Evolutionary conservation across 805 yeast genomes (phyloP).

Genomic region (Candida maesae): DNA sequence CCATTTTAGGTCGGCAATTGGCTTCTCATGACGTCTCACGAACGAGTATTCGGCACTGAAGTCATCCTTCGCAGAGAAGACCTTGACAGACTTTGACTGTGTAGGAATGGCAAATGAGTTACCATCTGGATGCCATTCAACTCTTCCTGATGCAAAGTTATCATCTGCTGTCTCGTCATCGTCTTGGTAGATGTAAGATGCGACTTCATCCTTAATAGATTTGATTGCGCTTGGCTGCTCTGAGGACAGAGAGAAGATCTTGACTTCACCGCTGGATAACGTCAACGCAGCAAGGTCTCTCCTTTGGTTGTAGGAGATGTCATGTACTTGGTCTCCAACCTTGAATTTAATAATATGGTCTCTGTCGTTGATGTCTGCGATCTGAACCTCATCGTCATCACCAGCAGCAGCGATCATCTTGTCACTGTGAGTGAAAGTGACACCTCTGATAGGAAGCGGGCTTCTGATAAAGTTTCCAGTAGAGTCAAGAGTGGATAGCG

Average conservation of each 20-base stretch:
- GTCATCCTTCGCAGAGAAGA: constrained; percentile 29
- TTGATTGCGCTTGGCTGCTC: constrained; percentile 50
- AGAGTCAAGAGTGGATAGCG: constrained; percentile 10
- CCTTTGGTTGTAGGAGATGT: constrained; percentile 50
- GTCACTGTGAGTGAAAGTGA: constrained; percentile 58
- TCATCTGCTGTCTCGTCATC: constrained; percentile 33
- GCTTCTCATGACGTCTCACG: constrained; percentile 26
- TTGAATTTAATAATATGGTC: constrained; percentile 30
- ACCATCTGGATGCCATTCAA: constrained; percentile 72
- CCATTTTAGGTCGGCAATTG: constrained; percentile 41
- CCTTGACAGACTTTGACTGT: constrained; percentile 41
- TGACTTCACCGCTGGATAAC: constrained; percentile 55
- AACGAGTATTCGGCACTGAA: constrained; percentile 17
- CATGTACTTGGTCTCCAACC: constrained; percentile 52
- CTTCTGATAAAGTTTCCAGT: constrained; percentile 22
- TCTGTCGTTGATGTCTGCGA: constrained; percentile 39
- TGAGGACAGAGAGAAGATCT: constrained; percentile 47
- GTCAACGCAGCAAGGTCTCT: constrained; percentile 57
- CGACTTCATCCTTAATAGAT: constrained; percentile 39
- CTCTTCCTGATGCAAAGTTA: constrained; percentile 46
- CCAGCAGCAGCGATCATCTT: constrained; percentile 60
- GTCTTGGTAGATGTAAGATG: constrained; percentile 38
- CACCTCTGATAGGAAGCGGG: constrained; percentile 41
- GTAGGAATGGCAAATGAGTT: constrained; percentile 66
- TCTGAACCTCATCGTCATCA: constrained; percentile 53